Conservation (phyloP, 495 filamentous ascomycete genomes). For the Chaetomium fimeti region DNA sequence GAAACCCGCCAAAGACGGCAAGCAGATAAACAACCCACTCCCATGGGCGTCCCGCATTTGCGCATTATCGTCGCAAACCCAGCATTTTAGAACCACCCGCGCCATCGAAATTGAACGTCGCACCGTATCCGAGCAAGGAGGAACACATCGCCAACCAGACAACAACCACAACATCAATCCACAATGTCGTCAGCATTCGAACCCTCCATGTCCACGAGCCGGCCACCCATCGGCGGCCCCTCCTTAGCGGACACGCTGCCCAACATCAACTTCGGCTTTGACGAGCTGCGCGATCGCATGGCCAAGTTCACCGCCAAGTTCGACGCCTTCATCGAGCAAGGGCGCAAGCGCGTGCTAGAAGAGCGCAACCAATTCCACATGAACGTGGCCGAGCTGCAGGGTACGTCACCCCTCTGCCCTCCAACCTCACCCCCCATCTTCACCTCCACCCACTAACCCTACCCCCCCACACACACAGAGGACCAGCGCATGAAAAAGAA, state of each 20-base stretch:
- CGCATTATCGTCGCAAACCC: conserved; percentile 5
- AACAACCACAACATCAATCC: not conserved
- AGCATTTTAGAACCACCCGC: not conserved
- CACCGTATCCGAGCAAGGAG: too few species aligned
- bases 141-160: too few species aligned
- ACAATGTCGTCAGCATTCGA: conserved; percentile 72
- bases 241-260: conserved; percentile 76
- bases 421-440: not conserved
- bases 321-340: conserved; percentile 89
- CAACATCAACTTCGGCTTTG: conserved; percentile 92
- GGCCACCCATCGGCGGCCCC: conserved; percentile 56
- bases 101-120: not conserved
- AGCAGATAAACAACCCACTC: conserved; percentile 29
- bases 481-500: conserved; percentile 84
- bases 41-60: conserved; percentile 4
- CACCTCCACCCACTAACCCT: conserved; percentile 9
- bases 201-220: conserved; percentile 72
- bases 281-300: conserved; percentile 94
- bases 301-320: conserved; percentile 86
- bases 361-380: conserved; percentile 92
- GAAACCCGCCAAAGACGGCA: conserved; percentile 29
- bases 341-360: conserved; percentile 82
- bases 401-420: conserved; percentile 44
- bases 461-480: conserved; percentile 58
- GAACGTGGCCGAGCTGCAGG: conserved; percentile 85